These are phyloP conservation scores for Myxozyma nipponensis DNA, from an alignment of 805 yeast genomes.

Conservation along the genomic window DNA sequence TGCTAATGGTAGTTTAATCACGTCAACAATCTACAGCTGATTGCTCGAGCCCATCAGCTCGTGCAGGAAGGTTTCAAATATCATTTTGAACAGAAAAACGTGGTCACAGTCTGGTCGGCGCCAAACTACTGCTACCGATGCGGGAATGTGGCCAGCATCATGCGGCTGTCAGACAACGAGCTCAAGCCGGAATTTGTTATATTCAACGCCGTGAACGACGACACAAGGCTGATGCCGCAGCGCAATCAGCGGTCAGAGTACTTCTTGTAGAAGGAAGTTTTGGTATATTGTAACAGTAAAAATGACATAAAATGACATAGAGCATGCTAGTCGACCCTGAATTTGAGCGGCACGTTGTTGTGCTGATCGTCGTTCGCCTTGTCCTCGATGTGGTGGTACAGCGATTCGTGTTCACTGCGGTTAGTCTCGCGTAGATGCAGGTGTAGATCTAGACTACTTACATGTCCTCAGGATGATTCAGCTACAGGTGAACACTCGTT, in stretches of 20 bases:
- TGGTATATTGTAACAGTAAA: too few relatives aligned
- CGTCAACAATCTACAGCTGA: slow-evolving; percentile 79
- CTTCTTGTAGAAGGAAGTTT: slow-evolving; percentile 31
- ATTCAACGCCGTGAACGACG: slow-evolving; percentile 90
- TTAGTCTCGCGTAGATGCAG: slow-evolving; percentile 5
- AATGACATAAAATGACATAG: not conserved
- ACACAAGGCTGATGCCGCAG: slow-evolving; percentile 38
- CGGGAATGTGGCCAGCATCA: slow-evolving; percentile 97
- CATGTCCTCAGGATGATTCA: slow-evolving; percentile 13
- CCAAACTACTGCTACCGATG: slow-evolving; percentile 97
- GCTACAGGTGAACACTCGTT: not conserved
- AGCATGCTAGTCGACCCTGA: slow-evolving; percentile 12
- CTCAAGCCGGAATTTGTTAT: slow-evolving; percentile 82
- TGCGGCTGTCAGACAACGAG: slow-evolving; percentile 86
- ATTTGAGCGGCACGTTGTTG: slow-evolving; percentile 23
- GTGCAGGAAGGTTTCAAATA: slow-evolving; percentile 98
- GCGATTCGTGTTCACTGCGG: slow-evolving; percentile 23
- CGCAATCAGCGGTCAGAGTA: slow-evolving; percentile 40
- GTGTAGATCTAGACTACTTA: not conserved
- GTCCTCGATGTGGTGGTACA: slow-evolving; percentile 25
- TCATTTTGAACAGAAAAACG: slow-evolving; percentile 93
- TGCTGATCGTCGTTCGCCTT: slow-evolving; percentile 16
- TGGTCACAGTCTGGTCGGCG: slow-evolving; percentile 97
- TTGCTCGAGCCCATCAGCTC: slow-evolving; percentile 95
- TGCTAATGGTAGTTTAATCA: slow-evolving; percentile 86